Percentiles rank a stretch among this genome's conserved stretches.
Evolutionary conservation across 179 eudicot genomes (phyloP).

Genomic region (Silene vulgaris): DNA sequence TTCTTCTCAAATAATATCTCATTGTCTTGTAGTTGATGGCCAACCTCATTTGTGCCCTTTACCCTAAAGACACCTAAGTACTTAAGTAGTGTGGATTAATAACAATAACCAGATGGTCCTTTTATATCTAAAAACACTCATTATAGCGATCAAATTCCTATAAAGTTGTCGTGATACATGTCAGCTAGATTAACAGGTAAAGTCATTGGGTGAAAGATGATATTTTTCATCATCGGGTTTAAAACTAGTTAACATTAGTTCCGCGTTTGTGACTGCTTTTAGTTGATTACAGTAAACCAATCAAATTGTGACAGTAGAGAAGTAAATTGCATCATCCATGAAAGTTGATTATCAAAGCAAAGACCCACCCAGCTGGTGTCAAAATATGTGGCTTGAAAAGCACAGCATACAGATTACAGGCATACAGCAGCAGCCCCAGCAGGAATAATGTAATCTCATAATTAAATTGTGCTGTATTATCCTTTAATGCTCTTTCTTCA

Average conservation of each 20-base stretch:
- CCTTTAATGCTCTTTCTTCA: conserved; percentile 11
- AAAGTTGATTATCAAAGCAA: background rate
- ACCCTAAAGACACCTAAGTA: background rate
- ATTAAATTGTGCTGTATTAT: background rate
- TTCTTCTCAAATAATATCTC: conserved; percentile 11
- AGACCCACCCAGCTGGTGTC: background rate
- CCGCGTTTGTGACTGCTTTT: too few relatives aligned
- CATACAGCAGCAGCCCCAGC: background rate
- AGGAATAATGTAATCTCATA: background rate
- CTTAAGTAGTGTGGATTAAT: background rate
- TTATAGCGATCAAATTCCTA: too few relatives aligned
- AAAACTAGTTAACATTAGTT: too few relatives aligned
- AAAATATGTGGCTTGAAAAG: conserved; percentile 16
- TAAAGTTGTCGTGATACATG: background rate
- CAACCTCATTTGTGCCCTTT: conserved; percentile 6
- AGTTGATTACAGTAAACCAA: background rate
- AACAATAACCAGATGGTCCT: background rate
- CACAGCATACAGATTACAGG: background rate
- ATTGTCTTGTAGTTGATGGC: conserved; percentile 18
- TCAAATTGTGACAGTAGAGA: background rate
- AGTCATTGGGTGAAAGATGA: background rate
- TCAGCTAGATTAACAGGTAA: background rate
- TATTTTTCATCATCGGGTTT: too few relatives aligned
- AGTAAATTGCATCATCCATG: background rate
- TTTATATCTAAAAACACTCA: too few relatives aligned